Conservation (phyloP, 768 basidiomycete genomes). For the Termitomyces sp. region DNA sequence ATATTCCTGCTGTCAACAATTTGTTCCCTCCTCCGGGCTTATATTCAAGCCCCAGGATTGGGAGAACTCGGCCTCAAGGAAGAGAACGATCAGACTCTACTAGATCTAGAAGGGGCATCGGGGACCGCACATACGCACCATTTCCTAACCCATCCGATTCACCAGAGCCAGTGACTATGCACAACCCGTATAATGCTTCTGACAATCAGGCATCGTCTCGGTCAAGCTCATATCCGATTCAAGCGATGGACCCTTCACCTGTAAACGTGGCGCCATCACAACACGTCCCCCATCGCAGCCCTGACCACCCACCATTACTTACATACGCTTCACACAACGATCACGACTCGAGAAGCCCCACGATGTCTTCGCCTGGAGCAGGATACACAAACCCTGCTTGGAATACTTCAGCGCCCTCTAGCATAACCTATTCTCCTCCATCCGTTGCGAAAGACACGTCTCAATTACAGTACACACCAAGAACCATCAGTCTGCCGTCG, state of each 20-base stretch:
- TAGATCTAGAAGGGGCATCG: not conserved
- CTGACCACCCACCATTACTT: not conserved
- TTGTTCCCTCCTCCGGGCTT: conserved; percentile 64
- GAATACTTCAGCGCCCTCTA: not conserved
- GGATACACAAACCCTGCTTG: not conserved
- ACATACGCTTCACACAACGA: not conserved
- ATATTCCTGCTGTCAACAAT: conserved; percentile 53
- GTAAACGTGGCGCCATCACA: not conserved
- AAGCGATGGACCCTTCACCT: not conserved
- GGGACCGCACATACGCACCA: conserved; percentile 4
- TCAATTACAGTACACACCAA: not conserved
- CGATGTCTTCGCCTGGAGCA: not conserved
- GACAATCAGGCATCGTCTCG: not conserved
- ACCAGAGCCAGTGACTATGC: conserved; percentile 36
- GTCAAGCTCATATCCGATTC: not conserved
- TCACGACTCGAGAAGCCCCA: not conserved
- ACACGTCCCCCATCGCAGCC: not conserved
- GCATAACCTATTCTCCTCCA: not conserved
- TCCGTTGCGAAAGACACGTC: not conserved
- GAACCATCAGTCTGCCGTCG: conserved; percentile 5
- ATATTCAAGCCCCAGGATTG: conserved; percentile 64
- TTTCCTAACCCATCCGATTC: conserved; percentile 4
- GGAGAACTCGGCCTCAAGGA: conserved; percentile 42
- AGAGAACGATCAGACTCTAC: conserved; percentile 40
- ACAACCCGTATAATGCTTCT: conserved; percentile 31